These are phyloP conservation scores for Fusarium euwallaceae DNA, from an alignment of 2,329 filamentous ascomycete species.

Conservation along the genomic window DNA sequence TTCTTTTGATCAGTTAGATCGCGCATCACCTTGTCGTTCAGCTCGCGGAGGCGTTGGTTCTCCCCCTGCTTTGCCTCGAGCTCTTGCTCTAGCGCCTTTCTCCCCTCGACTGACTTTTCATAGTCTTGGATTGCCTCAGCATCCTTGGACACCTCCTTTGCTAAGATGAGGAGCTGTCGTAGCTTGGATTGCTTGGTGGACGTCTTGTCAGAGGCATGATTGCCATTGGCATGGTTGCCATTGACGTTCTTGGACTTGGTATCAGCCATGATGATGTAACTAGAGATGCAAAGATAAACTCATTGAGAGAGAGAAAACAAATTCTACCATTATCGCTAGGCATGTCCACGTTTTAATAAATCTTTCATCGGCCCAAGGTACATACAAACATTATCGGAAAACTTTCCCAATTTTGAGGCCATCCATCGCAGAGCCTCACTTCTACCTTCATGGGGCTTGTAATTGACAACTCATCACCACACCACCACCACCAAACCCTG, in stretches of 20 bases:
- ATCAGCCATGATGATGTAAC: conserved; percentile 42
- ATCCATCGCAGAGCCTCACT: conserved; percentile 44
- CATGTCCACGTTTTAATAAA: conserved; percentile 41
- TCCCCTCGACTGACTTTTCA: conserved; percentile 40
- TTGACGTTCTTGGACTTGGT: conserved; percentile 45
- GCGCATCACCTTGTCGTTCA: conserved; percentile 43
- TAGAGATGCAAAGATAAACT: conserved; percentile 5
- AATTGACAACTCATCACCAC: conserved; percentile 47
- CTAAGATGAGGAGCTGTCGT: conserved; percentile 44
- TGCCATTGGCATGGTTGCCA: conserved; percentile 37
- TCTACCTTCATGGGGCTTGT: conserved; percentile 24
- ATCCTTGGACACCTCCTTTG: conserved; percentile 47
- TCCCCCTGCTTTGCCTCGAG: conserved; percentile 43
- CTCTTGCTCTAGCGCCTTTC: conserved; percentile 40
- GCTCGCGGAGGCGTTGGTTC: conserved; percentile 42
- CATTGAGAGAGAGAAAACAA: conserved; percentile 24
- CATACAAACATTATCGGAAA: conserved; percentile 1
- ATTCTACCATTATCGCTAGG: conserved; percentile 27
- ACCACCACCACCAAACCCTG: conserved; percentile 25
- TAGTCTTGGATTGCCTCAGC: conserved; percentile 46
- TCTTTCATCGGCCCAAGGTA: conserved; percentile 21
- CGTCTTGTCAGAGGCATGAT: conserved; percentile 28
- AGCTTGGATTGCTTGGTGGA: conserved; percentile 43
- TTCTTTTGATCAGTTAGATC: conserved; percentile 42
- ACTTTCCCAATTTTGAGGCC: conserved; percentile 28